Base-by-base conservation (phyloP, 164 flowering plant genomes). In the Kalanchoe fedtschenkoi region DNA sequence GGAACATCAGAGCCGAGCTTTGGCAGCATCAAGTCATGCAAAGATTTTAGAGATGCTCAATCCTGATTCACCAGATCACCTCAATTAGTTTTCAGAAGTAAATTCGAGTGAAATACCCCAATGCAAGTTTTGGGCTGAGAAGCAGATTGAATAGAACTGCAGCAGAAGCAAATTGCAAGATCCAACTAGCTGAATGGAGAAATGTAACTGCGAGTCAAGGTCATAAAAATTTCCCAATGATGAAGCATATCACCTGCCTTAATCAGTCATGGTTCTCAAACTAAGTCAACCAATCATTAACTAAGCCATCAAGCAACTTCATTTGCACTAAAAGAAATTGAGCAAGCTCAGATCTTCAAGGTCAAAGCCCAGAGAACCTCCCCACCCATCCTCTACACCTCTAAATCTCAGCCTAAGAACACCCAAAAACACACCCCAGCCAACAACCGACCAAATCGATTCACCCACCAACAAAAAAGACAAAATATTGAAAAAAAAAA, bases 201-300 rank as follows among this genome's bases (percentile, higher is more conserved):
- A 43, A 43, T 6, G 21, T 24, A 43, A 43, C 51, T 43, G 51
- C n/a, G 24, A 43, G n/a, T 43, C 16, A n/a, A 43, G 22, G 51
- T 43, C 0, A 43, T n/a, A n/a, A 43, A 43, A 6, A n/a, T 21
- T 37, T 9, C 13, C 14, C 13, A 37, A 5, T 37, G 11, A 9
- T 37, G 39, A 37, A 37, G 39, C 11, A 37, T n/a, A n/a, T 37
- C 39, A 37, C 13, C 13, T 37, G 11, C 1, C 51, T 4, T 4
- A n/a, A 21, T 8, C 29, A 47, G 54, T 47, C 54, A 47, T 47
- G 54, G 54, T 22, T 47, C 54, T 47, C 29, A 47, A 47, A 19
- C 28, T 29, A 22, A 47, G 54, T 47, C 54, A 47, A 47, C 54
- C 24, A 47, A 47, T 29, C 24, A 8, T 22, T 47, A 21, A 47